Conservation (phyloP, 345 rosid genomes). For the Eucalyptus albens region DNA sequence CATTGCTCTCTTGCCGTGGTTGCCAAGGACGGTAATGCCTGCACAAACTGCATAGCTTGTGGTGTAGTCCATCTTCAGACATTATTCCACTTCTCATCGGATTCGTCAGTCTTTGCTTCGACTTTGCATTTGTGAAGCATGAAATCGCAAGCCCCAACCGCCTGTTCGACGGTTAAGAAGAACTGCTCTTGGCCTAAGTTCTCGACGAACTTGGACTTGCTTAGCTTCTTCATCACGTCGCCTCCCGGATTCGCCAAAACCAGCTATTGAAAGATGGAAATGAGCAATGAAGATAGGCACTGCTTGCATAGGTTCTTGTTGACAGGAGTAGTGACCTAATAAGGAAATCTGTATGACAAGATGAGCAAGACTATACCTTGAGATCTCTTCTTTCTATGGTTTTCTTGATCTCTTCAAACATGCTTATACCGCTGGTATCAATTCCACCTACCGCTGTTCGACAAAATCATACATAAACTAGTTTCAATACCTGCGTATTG, state of each 20-base stretch:
- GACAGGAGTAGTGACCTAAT: not conserved
- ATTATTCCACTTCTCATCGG: not conserved
- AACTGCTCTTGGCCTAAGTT: slow-evolving; percentile 72
- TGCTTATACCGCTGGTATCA: slow-evolving; percentile 94
- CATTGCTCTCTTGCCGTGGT: not conserved
- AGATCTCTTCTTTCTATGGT: slow-evolving; percentile 41
- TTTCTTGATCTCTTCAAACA: slow-evolving; percentile 77
- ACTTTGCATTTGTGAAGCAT: slow-evolving; percentile 52
- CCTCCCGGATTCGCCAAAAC: slow-evolving; percentile 83
- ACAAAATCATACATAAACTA: not conserved
- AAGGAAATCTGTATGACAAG: not conserved
- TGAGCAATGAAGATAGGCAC: not conserved
- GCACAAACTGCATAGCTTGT: not conserved
- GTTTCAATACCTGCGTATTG: not conserved
- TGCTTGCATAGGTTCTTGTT: not conserved
- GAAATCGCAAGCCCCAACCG: slow-evolving; percentile 71
- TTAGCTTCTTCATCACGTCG: slow-evolving; percentile 84
- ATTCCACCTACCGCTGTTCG: slow-evolving; percentile 72
- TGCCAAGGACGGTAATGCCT: not conserved
- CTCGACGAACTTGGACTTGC: slow-evolving; percentile 55
- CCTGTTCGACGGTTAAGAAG: slow-evolving; percentile 75
- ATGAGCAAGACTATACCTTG: slow-evolving; percentile 19
- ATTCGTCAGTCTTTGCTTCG: slow-evolving; percentile 1
- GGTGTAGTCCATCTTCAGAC: not conserved
- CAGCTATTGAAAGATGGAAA: slow-evolving; percentile 19